phyloP scores from a whole-genome alignment of 192 early-diverging fungal species.

The Rhizophagus prolifer region DNA sequence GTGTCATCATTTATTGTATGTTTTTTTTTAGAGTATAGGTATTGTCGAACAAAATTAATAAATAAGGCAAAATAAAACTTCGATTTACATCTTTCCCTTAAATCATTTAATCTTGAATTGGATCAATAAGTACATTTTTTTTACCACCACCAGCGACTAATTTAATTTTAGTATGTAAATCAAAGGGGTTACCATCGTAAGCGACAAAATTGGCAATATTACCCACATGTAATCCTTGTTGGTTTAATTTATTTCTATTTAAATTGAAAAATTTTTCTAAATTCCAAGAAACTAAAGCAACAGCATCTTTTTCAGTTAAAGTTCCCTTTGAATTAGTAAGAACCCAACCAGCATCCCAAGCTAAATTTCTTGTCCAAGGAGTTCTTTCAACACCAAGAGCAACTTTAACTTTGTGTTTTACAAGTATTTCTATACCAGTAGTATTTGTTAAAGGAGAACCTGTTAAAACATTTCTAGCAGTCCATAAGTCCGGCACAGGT shows the following conservation, averaged over 20 bases:
- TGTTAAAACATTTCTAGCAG: conserved; percentile 58
- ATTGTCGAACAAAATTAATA: too few species aligned
- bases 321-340: conserved; percentile 38
- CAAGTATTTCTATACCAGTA: conserved; percentile 54
- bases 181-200: conserved; percentile 64
- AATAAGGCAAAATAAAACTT: too few species aligned
- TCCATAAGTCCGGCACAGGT: conserved; percentile 64
- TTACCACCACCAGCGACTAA: conserved; percentile 61
- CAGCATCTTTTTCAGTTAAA: conserved; percentile 60
- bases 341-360: conserved; percentile 80
- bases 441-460: conserved; percentile 51
- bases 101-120: conserved; percentile 8
- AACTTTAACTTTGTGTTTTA: conserved; percentile 60
- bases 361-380: conserved; percentile 59
- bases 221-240: conserved; percentile 1
- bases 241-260: conserved; percentile 27
- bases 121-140: conserved; percentile 26
- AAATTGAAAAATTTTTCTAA: conserved; percentile 67
- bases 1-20: not conserved
- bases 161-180: conserved; percentile 56
- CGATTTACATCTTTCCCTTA: not conserved
- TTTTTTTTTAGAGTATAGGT: not conserved
- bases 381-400: conserved; percentile 53
- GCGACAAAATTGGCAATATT: conserved; percentile 51
- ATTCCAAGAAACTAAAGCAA: conserved; percentile 70